Conservation (phyloP, 2,329 filamentous ascomycete species). For the Colletotrichum chrysophilum region DNA sequence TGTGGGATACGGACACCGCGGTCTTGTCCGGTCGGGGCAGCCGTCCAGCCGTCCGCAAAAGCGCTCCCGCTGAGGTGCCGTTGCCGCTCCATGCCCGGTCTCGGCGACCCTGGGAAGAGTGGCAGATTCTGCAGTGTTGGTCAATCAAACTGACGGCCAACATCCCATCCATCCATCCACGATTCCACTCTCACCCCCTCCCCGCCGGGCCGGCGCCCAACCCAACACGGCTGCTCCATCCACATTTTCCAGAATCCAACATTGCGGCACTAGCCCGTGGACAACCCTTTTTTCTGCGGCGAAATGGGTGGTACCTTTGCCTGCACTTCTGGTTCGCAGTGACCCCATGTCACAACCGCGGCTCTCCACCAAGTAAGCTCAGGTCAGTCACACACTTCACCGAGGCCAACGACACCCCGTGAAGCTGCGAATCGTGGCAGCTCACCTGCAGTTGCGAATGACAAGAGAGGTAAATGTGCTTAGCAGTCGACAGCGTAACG, state of each 20-base stretch:
- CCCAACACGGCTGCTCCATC: conserved; percentile 18
- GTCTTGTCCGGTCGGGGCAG: conserved; percentile 9
- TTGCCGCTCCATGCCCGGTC: conserved; percentile 12
- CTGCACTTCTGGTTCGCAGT: conserved; percentile 16
- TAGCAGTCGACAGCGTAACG: not conserved
- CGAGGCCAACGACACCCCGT: conserved; percentile 19
- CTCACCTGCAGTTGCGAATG: conserved; percentile 16
- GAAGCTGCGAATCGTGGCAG: conserved; percentile 8
- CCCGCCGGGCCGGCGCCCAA: conserved; percentile 18
- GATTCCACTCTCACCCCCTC: not conserved
- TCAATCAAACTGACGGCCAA: not conserved
- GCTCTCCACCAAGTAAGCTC: conserved; percentile 22
- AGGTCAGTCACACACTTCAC: conserved; percentile 17
- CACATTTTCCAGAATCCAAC: conserved; percentile 22
- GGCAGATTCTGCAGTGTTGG: conserved; percentile 13
- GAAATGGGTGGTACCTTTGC: conserved; percentile 11
- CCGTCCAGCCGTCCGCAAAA: not conserved
- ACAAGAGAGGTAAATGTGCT: conserved; percentile 15
- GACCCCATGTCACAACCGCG: conserved; percentile 17
- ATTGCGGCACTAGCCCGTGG: conserved; percentile 19
- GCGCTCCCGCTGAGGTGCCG: not conserved
- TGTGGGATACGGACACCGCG: conserved; percentile 13
- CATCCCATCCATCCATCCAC: not conserved
- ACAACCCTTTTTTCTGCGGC: not conserved
- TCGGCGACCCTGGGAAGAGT: conserved; percentile 1